phyloP scores from a whole-genome alignment of 129 eudicot genomes.

The Glebionis coronaria region DNA sequence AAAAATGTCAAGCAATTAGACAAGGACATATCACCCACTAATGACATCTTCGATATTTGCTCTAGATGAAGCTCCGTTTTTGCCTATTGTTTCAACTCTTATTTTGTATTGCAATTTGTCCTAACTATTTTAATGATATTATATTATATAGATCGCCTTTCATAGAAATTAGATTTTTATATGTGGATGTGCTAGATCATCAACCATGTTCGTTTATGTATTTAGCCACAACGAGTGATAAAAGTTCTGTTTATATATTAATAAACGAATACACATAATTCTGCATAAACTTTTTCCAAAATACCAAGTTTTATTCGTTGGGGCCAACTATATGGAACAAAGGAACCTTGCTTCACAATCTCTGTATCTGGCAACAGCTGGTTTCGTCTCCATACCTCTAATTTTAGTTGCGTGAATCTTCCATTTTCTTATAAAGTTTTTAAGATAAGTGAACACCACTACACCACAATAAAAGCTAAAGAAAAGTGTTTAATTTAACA shows the following conservation, averaged over 20 bases:
- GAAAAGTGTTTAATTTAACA: neutral
- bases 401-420: constrained; percentile 8
- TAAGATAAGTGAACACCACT: constrained; percentile 2
- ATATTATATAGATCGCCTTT: neutral
- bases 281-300: neutral
- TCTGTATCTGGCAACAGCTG: constrained; percentile 22
- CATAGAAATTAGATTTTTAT: neutral
- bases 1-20: constrained; percentile 21
- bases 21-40: constrained; percentile 18
- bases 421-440: constrained; percentile 2
- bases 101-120: constrained; percentile 1
- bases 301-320: neutral
- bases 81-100: neutral
- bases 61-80: neutral
- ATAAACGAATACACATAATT: too few species aligned
- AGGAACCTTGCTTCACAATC: constrained; percentile 12
- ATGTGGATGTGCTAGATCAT: neutral
- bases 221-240: neutral
- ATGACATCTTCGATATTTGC: constrained; percentile 15
- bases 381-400: constrained; percentile 15
- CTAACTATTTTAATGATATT: neutral
- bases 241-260: too few species aligned
- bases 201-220: neutral
- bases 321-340: neutral
- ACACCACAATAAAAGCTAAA: neutral